These are phyloP conservation scores for Xanthoceras sorbifolium DNA, from an alignment of 345 rosid species.

Conservation along the genomic window DNA sequence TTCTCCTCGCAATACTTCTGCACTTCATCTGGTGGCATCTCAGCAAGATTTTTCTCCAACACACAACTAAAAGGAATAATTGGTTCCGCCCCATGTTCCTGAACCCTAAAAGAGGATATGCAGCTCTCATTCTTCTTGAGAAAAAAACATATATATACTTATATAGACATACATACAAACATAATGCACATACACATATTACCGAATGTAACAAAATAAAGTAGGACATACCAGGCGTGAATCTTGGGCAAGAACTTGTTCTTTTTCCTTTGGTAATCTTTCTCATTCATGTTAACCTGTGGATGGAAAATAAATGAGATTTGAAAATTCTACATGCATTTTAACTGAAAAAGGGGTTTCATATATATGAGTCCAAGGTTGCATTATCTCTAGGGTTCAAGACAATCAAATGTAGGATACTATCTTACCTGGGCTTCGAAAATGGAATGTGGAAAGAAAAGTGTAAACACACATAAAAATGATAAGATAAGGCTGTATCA, in stretches of 20 bases:
- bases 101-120: constrained; percentile 63
- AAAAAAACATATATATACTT: neutral
- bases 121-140: constrained; percentile 13
- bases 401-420: neutral
- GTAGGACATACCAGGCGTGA: constrained; percentile 81
- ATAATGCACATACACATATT: neutral
- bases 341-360: neutral
- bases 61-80: constrained; percentile 93
- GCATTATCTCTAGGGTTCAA: neutral
- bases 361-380: neutral
- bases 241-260: constrained; percentile 96
- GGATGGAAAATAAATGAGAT: constrained; percentile 2
- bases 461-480: neutral
- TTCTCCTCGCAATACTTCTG: constrained; percentile 92
- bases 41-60: constrained; percentile 79
- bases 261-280: constrained; percentile 94
- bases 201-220: neutral
- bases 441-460: neutral
- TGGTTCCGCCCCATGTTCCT: constrained; percentile 89
- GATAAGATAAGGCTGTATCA: neutral
- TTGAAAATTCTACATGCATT: neutral
- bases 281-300: constrained; percentile 97
- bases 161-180: neutral
- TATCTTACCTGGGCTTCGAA: neutral
- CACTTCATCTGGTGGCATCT: constrained; percentile 74